These are phyloP conservation scores for Salvia rosmarinus DNA, from an alignment of 257 asterid genomes.

Conservation along the genomic window DNA sequence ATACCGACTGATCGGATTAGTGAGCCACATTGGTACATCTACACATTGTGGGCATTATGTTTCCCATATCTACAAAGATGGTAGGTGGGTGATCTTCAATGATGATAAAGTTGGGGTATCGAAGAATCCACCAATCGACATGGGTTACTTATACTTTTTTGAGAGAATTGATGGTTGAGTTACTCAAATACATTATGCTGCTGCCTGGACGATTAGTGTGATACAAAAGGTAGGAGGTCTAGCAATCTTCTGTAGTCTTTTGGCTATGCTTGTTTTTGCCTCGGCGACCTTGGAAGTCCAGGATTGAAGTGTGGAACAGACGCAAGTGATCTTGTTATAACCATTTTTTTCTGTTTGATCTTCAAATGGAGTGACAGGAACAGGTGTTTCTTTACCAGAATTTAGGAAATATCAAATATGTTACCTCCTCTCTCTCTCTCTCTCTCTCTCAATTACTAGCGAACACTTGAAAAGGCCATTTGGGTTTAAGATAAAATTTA, in stretches of 20 bases:
- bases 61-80: conserved; percentile 82
- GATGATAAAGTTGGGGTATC: conserved; percentile 90
- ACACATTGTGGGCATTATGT: conserved; percentile 99
- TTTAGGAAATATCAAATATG: conserved; percentile 15
- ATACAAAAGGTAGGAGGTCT: neutral
- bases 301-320: conserved; percentile 10
- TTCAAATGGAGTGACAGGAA: neutral
- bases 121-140: conserved; percentile 81
- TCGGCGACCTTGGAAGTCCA: conserved; percentile 3
- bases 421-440: no score
- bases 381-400: neutral
- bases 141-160: conserved; percentile 93
- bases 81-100: conserved; percentile 91
- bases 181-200: neutral
- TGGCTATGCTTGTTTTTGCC: conserved; percentile 20
- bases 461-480: neutral
- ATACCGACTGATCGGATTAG: conserved; percentile 78
- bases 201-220: conserved; percentile 23
- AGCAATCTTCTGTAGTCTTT: conserved; percentile 22
- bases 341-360: neutral
- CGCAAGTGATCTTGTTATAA: neutral
- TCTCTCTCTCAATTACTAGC: no score
- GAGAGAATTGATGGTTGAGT: conserved; percentile 70
- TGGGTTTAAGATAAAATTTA: neutral
- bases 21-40: conserved; percentile 95